A percentile compares a stretch with the other conserved stretches of the same genome.
Evolutionary conservation across 2,329 filamentous ascomycete species (phyloP).

Genomic region (Bipolaris victoriae): DNA sequence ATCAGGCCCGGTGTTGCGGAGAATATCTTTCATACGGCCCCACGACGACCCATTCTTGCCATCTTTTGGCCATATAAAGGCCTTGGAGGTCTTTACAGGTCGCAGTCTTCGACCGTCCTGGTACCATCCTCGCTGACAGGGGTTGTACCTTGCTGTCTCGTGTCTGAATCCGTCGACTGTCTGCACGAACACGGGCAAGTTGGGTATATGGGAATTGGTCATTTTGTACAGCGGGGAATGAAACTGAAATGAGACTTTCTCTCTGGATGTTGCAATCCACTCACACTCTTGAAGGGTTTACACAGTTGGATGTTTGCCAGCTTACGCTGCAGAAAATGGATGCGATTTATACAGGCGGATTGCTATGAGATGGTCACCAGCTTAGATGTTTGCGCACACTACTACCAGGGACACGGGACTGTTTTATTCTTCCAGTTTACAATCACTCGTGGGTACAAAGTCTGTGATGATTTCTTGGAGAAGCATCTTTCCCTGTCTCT

Average conservation of each 20-base stretch:
- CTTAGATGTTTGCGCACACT: slow-evolving; percentile 14
- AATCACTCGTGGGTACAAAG: neutral
- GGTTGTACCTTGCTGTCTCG: slow-evolving; percentile 31
- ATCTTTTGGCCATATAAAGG: slow-evolving; percentile 55
- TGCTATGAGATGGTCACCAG: neutral
- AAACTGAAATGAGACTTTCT: neutral
- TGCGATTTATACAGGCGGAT: neutral
- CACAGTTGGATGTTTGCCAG: slow-evolving; percentile 9
- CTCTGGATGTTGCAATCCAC: neutral
- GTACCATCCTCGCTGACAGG: slow-evolving; percentile 30
- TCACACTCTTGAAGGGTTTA: neutral
- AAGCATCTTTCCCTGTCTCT: neutral
- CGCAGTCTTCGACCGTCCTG: slow-evolving; percentile 30
- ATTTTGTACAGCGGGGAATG: neutral
- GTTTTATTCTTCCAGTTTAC: neutral
- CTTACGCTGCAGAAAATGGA: neutral
- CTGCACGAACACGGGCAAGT: slow-evolving; percentile 4
- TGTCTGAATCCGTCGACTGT: slow-evolving; percentile 17
- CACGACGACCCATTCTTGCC: slow-evolving; percentile 45
- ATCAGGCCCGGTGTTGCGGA: slow-evolving; percentile 53
- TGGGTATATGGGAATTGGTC: neutral
- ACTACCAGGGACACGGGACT: neutral
- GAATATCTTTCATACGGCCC: slow-evolving; percentile 53
- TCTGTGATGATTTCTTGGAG: neutral
- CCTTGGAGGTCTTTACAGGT: slow-evolving; percentile 44